phyloP scores from a whole-genome alignment of 495 filamentous ascomycete species.

The Annulohypoxylon stygium region DNA sequence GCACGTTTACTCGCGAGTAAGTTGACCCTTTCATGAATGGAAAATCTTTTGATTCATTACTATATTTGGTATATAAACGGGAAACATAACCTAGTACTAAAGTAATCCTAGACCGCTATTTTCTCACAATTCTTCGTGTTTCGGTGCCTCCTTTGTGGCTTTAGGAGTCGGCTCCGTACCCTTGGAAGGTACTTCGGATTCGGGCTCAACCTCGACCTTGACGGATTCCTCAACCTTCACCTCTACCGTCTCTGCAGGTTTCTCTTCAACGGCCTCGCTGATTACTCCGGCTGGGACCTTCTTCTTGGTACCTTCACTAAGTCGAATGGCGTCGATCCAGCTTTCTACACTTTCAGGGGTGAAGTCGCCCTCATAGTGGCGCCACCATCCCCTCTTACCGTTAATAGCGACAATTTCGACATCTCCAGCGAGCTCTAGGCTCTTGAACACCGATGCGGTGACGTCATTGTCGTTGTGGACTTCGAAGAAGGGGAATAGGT shows the following conservation, averaged over 20 bases:
- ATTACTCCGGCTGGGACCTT: slow-evolving; percentile 83
- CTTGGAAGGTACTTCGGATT: slow-evolving; percentile 37
- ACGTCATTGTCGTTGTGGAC: slow-evolving; percentile 74
- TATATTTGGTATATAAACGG: slow-evolving; percentile 2
- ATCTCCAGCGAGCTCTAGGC: slow-evolving; percentile 70
- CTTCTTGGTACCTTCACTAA: slow-evolving; percentile 86
- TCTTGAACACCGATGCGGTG: slow-evolving; percentile 66
- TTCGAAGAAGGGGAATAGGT: slow-evolving; percentile 86
- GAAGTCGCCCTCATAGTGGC: slow-evolving; percentile 74
- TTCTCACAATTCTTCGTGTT: slow-evolving; percentile 62
- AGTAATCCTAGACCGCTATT: slow-evolving; percentile 19
- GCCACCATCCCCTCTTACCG: slow-evolving; percentile 87
- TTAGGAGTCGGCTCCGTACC: slow-evolving; percentile 56
- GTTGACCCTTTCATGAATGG: slow-evolving; percentile 26
- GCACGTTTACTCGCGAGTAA: slow-evolving; percentile 28
- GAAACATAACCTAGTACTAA: slow-evolving; percentile 11
- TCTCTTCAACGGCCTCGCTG: slow-evolving; percentile 63
- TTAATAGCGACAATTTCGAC: slow-evolving; percentile 84
- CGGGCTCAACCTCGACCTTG: slow-evolving; percentile 42
- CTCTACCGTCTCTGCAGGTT: slow-evolving; percentile 55
- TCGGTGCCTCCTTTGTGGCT: slow-evolving; percentile 51
- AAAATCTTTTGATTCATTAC: slow-evolving; percentile 26
- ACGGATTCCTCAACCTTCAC: slow-evolving; percentile 50
- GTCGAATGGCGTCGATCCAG: slow-evolving; percentile 88
- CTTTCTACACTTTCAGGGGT: slow-evolving; percentile 73